These are phyloP conservation scores for Thalassiosira livingstoniorum DNA, from an alignment of 352 stramenopile species.

Conservation along the genomic window DNA sequence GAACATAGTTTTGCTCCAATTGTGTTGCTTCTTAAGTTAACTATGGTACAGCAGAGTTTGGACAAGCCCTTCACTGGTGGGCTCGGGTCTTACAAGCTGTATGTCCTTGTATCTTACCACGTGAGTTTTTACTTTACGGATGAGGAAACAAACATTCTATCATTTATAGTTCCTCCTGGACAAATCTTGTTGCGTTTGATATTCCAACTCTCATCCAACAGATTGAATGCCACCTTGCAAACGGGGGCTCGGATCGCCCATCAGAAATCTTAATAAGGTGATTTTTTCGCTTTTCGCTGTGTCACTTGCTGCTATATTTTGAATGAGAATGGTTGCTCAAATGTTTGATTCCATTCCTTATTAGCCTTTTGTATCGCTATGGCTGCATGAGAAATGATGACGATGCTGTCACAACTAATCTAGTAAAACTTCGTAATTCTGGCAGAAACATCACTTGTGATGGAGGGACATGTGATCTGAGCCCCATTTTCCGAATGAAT, in stretches of 20 bases:
- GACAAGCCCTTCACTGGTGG: conserved; percentile 85
- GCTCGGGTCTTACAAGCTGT: conserved; percentile 82
- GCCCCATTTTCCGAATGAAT: conserved; percentile 42
- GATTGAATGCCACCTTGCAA: conserved; percentile 69
- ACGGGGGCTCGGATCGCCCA: conserved; percentile 67
- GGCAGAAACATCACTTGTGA: conserved; percentile 36
- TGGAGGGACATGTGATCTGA: conserved; percentile 52
- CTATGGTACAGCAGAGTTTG: conserved; percentile 74
- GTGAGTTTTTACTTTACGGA: too few species aligned
- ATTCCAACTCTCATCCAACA: conserved; percentile 2
- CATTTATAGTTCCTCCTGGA: too few species aligned
- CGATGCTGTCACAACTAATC: conserved; percentile 28
- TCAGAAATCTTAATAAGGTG: conserved; percentile 69
- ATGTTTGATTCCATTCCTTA: conserved; percentile 15
- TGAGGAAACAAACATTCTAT: too few species aligned
- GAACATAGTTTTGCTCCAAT: conserved; percentile 71
- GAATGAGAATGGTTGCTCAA: neutral
- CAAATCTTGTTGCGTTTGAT: neutral
- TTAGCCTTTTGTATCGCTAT: conserved; percentile 78
- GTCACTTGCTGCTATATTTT: neutral
- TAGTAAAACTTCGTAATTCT: conserved; percentile 26
- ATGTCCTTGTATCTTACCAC: conserved; percentile 79
- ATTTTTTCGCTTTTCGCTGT: neutral
- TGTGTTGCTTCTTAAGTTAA: conserved; percentile 79
- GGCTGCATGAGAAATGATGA: conserved; percentile 18